Percentiles rank a stretch among this genome's conserved stretches.
Evolutionary conservation across 805 yeast species (phyloP).

Genomic region (Ogataea paradorogensis): DNA sequence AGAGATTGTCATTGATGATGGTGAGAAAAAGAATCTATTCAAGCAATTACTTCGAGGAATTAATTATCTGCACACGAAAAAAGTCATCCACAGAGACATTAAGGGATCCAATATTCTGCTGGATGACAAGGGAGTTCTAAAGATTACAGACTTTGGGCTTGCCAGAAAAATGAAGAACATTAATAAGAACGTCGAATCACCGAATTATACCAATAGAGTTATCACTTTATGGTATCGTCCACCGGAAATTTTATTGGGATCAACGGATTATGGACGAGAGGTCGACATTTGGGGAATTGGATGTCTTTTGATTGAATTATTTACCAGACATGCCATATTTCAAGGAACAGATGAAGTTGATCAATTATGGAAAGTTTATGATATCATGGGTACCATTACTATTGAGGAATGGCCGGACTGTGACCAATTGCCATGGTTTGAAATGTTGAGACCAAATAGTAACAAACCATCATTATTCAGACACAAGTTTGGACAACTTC

Average conservation of each 20-base stretch:
- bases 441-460: slow-evolving; percentile 64
- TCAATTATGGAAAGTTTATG: slow-evolving; percentile 73
- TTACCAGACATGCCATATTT: slow-evolving; percentile 70
- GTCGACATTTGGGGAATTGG: slow-evolving; percentile 98
- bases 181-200: slow-evolving; percentile 47
- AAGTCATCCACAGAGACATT: slow-evolving; percentile 76
- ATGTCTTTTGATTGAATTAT: slow-evolving; percentile 80
- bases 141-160: slow-evolving; percentile 79
- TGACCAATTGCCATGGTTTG: slow-evolving; percentile 89
- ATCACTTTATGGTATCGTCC: slow-evolving; percentile 98
- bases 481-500: slow-evolving; percentile 37
- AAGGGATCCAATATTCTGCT: slow-evolving; percentile 77
- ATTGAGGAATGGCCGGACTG: slow-evolving; percentile 71
- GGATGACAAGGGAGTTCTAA: slow-evolving; percentile 58
- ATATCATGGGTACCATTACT: slow-evolving; percentile 85
- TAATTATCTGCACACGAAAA: slow-evolving; percentile 61
- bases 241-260: slow-evolving; percentile 87
- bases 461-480: slow-evolving; percentile 38
- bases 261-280: slow-evolving; percentile 85
- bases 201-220: slow-evolving; percentile 91
- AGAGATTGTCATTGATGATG: slow-evolving; percentile 54
- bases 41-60: slow-evolving; percentile 67
- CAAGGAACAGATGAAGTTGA: slow-evolving; percentile 88
- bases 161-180: slow-evolving; percentile 69
- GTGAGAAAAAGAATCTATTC: slow-evolving; percentile 65